Base-by-base conservation (phyloP, 768 basidiomycete species). In the Pholiota conissans region DNA sequence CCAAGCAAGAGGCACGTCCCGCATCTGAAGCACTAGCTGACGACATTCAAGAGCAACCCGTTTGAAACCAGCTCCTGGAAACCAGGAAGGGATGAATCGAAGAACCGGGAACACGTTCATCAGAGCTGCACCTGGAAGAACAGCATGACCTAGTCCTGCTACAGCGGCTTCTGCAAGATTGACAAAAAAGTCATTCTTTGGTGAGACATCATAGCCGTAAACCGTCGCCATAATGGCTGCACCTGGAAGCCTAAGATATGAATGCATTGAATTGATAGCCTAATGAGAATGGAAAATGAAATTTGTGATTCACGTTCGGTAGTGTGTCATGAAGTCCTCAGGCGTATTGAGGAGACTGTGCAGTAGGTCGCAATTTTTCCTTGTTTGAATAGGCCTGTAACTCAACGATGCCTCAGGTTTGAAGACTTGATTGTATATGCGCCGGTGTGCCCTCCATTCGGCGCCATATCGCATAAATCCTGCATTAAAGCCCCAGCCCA, bases 371-470 rank as follows among this genome's bases (percentile, higher is more conserved):
- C 66, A 52, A 4, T 66, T 60, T 47, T 70, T 68, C 26, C 56
- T 54, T 5, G 61, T 57, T 29, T 73, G 68, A 10, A 64, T 57
- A 0, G 68, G 64, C 14, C 62, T 63, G 35, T 69, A 69, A 18
- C 51, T 47, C 3, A 35, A 28, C 14, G 67, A 40, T 2, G 62
- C 54, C 13, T 65, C 60, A 11, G 61, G 65, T 11, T 58, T 63
- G 53, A 71, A 71, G 6, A 58, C 51, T 49, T 70, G 65, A n/a
- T 73, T 65, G 24, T 70, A 65, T 5, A 71, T 39, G 14, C 65
- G 61, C 37, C 72, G 59, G 37, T 71, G 66, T 14, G 54, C 37
- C 29, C 70, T 64, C 74, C 74, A 76, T 49, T 49, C 35, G 0
- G 69, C 63, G 1, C 64, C 68, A 27, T 74, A 71, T 18, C 18